Base-by-base conservation (phyloP, 768 basidiomycete genomes). In the Epithele typhae region DNA sequence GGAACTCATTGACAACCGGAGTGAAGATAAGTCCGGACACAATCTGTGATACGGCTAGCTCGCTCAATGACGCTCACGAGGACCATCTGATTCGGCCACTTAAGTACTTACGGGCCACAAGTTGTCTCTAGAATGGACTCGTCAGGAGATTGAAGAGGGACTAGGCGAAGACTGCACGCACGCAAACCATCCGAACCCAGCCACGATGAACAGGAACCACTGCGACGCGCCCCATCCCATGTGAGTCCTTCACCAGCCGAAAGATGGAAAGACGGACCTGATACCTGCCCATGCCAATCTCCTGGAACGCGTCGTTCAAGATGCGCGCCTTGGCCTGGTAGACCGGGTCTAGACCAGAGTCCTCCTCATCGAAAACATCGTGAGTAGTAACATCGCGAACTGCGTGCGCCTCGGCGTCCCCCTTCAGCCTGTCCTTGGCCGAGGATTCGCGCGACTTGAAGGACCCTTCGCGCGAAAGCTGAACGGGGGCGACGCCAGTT, bases 161-260 rank as follows among this genome's bases (percentile, higher is more conserved):
- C n/a, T n/a, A n/a, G n/a, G 35, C 8, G 32, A 9, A 23, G 17
- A 3, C 5, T 2, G 43, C 5, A 69, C 81, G 65, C 58, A 84
- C 82, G 81, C 80, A 48, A 86, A 71, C 84, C 84, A 87, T 32
- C 84, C 84, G 64, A 87, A 85, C 1, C 83, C 84, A 8, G 82
- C 73, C 23, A 84, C 77, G 48, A 80, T 24, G 61, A 87, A 86
- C 37, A 87, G 60, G 49, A 69, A 65, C 69, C 78, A 82, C 82
- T 84, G 4, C 10, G 24, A 24, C n/a, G n/a, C n/a, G n/a, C n/a
- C n/a, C n/a, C n/a, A n/a, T n/a, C n/a, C 25, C 11, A 17, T 17
- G 21, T 19, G 5, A 40, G 32, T n/a, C 4, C 6, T 11, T 17
- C 18, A 17, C 30, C 14, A 15, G 32, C 19, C 15, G 30, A 12